Conservation (phyloP, 164 flowering plant species). For the Liquidambar formosana region DNA sequence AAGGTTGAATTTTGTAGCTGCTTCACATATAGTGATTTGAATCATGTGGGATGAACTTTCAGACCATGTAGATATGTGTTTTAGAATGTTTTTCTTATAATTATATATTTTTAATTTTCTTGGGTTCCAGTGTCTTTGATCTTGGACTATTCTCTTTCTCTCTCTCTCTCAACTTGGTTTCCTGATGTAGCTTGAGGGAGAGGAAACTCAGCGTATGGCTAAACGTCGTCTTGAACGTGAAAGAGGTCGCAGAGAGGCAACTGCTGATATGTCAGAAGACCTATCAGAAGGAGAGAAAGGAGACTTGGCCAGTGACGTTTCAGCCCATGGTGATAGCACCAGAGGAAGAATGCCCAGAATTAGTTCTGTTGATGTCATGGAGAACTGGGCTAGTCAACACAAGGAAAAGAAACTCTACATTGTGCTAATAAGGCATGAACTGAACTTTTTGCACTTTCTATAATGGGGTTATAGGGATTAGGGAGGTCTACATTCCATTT, state of each 20-base stretch:
- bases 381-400: constrained; percentile 52
- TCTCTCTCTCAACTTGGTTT: not conserved
- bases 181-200: constrained; percentile 59
- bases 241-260: constrained; percentile 69
- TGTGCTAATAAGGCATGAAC: constrained; percentile 62
- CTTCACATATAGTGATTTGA: too few species aligned
- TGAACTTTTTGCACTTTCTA: not conserved
- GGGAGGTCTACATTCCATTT: not conserved
- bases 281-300: constrained; percentile 87
- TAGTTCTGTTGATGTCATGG: constrained; percentile 63
- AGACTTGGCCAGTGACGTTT: constrained; percentile 45
- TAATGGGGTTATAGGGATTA: not conserved
- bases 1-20: too few species aligned
- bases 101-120: too few species aligned
- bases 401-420: constrained; percentile 65
- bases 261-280: constrained; percentile 89
- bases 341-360: constrained; percentile 53
- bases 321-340: constrained; percentile 48
- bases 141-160: not conserved
- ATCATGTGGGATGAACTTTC: too few species aligned
- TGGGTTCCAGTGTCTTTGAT: too few species aligned
- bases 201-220: constrained; percentile 58
- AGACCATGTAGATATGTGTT: too few species aligned
- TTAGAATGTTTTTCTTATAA: too few species aligned
- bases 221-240: constrained; percentile 61